Evolutionary conservation across 75 land plant species (phyloP), one percentile per base, ranked within the genome.

Genomic region (Selaginella moellendorffii): DNA sequence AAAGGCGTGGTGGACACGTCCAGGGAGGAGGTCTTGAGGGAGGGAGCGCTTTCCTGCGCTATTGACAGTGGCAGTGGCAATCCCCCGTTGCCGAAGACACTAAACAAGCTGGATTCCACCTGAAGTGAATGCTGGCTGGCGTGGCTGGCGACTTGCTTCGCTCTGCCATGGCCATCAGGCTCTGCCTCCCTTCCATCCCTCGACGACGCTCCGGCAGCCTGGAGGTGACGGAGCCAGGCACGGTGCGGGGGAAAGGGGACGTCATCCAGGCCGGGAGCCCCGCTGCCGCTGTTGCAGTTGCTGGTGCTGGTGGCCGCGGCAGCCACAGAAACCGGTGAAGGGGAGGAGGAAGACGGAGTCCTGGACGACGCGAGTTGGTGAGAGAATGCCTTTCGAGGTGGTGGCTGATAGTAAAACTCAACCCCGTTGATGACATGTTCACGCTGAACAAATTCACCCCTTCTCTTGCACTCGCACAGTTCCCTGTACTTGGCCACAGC

Each of bases 361-460:
- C 46, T 36, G 5, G 10, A 36, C 5, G 10, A 5, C 46, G 46
- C 46, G 5, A 5, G 5, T 36, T 36, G 46, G 46, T 5, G 46
- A 36, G 26, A n/a, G 36, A 76, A 63, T 5, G 78, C 67, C 52
- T 71, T 76, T n/a, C 70, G 69, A 20, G 78, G 78, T 10, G 74
- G 74, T 19, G 78, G 78, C 31, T 76, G 78, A 24, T 76, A 76
- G 54, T 71, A 76, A 22, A 76, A 76, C 63, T 76, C 78, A 18
- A 76, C 74, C 21, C 78, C 78, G 27, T 63, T 63, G 63, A 76
- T 76, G 54, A 71, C 29, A 26, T 76, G 78, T 27, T 76, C 70
- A 23, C 78, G 23, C 62, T 76, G 78, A 9, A 71, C 74, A 20
- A 76, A 76, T 64, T 76, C 78, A 21, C 78, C 78, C 12, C 78